Conservation (phyloP, 2,329 filamentous ascomycete genomes). For the Aspergillus pseudoviridinutans region DNA sequence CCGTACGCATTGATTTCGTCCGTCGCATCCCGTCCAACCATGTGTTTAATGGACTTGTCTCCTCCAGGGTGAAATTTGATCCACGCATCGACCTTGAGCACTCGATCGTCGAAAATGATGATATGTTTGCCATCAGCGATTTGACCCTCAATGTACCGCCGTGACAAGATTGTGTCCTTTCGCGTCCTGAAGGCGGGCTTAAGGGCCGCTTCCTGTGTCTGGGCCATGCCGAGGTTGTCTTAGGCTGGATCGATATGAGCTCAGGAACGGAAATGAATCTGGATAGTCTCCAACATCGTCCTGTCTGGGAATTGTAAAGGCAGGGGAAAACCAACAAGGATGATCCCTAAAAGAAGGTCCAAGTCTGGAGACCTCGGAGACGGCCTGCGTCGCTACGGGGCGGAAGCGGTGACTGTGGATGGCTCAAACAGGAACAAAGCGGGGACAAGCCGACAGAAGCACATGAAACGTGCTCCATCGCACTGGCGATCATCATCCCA, state of each 20-base stretch:
- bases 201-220: constrained; percentile 2
- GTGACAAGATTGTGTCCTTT: constrained; percentile 52
- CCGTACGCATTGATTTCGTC: constrained; percentile 88
- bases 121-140: constrained; percentile 79
- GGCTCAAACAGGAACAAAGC: constrained; percentile 6
- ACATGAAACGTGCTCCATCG: constrained; percentile 4
- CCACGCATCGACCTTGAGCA: constrained; percentile 87
- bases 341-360: background rate
- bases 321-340: background rate
- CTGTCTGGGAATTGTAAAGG: background rate
- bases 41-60: constrained; percentile 83
- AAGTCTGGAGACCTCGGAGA: background rate
- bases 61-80: constrained; percentile 87
- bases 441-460: constrained; percentile 1
- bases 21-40: constrained; percentile 90
- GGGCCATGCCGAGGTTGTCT: constrained; percentile 4
- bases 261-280: background rate
- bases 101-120: constrained; percentile 74
- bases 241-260: background rate
- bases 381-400: background rate
- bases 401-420: background rate
- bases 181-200: constrained; percentile 19
- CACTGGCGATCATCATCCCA: constrained; percentile 6
- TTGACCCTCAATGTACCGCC: constrained; percentile 69
- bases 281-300: background rate